A percentile compares a stretch with the other conserved stretches of the same genome.
Conservation (phyloP, 805 yeast species). For the Starmerella sp. region DNA sequence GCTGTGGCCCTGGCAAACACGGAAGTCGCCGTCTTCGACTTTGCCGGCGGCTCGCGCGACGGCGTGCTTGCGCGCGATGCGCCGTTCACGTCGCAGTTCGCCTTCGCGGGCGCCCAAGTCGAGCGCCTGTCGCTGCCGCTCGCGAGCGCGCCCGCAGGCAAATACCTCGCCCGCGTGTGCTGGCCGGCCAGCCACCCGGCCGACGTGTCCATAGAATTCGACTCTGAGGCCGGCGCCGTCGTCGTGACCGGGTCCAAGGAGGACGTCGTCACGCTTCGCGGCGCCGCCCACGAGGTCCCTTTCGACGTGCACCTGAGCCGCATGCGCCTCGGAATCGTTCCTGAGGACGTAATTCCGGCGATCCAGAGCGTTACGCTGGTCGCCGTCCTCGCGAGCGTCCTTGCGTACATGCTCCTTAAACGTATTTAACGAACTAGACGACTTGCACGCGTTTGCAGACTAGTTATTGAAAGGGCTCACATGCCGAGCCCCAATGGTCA, state of each 20-base stretch:
- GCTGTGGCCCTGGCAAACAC: conserved; percentile 13
- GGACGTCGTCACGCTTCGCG: conserved; percentile 6
- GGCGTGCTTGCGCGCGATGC: neutral
- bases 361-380: neutral
- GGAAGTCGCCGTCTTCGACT: conserved; percentile 5
- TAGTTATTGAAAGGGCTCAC: neutral
- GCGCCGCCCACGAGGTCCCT: conserved; percentile 1
- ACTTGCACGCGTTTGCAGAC: neutral
- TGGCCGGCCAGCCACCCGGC: conserved; percentile 31
- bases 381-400: neutral
- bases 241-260: conserved; percentile 10
- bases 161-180: conserved; percentile 27
- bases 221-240: conserved; percentile 1
- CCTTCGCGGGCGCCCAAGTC: neutral
- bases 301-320: conserved; percentile 13
- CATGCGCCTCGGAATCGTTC: conserved; percentile 7
- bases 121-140: neutral
- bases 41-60: neutral
- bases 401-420: neutral
- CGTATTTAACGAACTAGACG: neutral
- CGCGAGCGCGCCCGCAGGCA: conserved; percentile 12
- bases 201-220: conserved; percentile 20
- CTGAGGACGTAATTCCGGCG: conserved; percentile 13
- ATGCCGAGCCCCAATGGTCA: no score
- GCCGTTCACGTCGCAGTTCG: neutral